A percentile compares a stretch with the other conserved stretches of the same genome.
phyloP scores from a whole-genome alignment of 169 alveolate genomes.

The Cryptosporidium ubiquitum region DNA sequence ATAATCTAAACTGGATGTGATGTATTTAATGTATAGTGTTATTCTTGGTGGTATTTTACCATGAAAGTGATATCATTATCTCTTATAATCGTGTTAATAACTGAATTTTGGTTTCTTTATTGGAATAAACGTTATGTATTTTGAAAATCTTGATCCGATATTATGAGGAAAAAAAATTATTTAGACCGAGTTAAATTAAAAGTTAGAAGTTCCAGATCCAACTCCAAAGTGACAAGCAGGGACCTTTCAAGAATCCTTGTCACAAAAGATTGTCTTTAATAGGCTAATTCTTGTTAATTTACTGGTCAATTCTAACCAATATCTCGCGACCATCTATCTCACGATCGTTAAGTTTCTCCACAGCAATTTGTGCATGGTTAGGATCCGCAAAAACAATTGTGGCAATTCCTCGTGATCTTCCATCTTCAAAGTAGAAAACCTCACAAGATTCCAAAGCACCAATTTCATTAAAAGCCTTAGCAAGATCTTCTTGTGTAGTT shows the following conservation, averaged over 20 bases:
- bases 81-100: neutral
- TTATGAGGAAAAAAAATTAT: neutral
- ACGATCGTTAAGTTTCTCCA: constrained; percentile 65
- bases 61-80: neutral
- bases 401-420: constrained; percentile 70
- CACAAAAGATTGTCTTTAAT: neutral
- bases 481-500: constrained; percentile 65
- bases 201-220: neutral
- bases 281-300: neutral
- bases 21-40: neutral
- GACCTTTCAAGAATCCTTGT: constrained; percentile 8
- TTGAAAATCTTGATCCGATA: neutral
- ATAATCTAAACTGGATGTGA: constrained; percentile 37
- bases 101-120: neutral
- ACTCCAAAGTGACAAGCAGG: neutral
- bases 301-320: constrained; percentile 64
- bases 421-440: constrained; percentile 69
- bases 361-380: constrained; percentile 67
- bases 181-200: neutral
- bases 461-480: constrained; percentile 61
- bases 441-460: constrained; percentile 75
- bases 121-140: neutral
- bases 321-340: constrained; percentile 74
- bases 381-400: constrained; percentile 59
- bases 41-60: neutral